Base-by-base conservation (phyloP, 106 monocot genomes). In the Phalaenopsis aphrodite region DNA sequence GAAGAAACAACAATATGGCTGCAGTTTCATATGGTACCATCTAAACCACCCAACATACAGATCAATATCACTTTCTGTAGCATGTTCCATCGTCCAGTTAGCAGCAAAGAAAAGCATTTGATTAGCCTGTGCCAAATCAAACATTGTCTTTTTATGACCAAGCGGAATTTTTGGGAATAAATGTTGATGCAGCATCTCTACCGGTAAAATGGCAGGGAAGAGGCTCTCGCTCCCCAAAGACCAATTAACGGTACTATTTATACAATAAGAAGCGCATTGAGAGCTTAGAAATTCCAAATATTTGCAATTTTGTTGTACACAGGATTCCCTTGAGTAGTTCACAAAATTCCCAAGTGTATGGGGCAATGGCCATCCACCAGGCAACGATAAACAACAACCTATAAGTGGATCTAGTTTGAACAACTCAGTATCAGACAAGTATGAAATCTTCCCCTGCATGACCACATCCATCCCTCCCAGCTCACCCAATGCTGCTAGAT, bases 41-140 rank as follows among this genome's bases (percentile, higher is more conserved):
- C 85, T 83, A 42, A 99, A 93, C 83, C 81, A 91, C 57, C 58
- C 80, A 7, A 80, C 47, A 83, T 91, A 93, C 45, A 92, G 77
- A 39, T 75, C 49, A 77, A 91, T 55, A 88, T 99, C 91, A 82
- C 56, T 83, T 87, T 84, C 83, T 11, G 87, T 95, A 17, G 88
- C 89, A 42, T 99, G 99, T 78, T 95, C 99, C 77, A 91, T 49
- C 18, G 88, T 80, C 99, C 99, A 99, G 64, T 88, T 95, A 37
- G 91, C 89, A 80, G 92, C 91, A 87, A 95, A 81, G 49, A 84
- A 92, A 75, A 99, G 85, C 89, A 87, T 90, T 76, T 89, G 84
- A 69, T 89, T 83, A 19, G 73, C 80, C 47, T 83, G 24, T 36
- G 65, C 85, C 24, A 79, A 23, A 83, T 91, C 83, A 82, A 85